A percentile compares a stretch with the other conserved stretches of the same genome.
Evolutionary conservation across 1,284 basidiomycete species (phyloP).

Genomic region (Puccinia horiana): DNA sequence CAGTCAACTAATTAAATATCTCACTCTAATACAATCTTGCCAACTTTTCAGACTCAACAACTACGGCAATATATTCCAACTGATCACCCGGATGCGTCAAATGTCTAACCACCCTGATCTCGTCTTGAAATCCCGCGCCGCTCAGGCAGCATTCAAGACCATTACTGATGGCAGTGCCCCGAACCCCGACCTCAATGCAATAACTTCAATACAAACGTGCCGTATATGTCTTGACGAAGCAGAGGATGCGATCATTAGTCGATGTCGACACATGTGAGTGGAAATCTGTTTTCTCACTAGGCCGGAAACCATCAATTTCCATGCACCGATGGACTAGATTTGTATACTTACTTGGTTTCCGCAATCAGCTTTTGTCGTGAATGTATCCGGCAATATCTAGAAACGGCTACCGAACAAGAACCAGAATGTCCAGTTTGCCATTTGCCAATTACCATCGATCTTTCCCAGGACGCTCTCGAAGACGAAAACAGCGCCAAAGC

Average conservation of each 20-base stretch:
- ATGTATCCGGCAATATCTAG: conserved; percentile 91
- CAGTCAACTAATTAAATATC: not conserved
- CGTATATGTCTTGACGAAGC: conserved; percentile 95
- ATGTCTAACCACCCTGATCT: conserved; percentile 72
- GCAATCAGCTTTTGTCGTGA: conserved; percentile 64
- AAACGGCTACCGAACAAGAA: conserved; percentile 71
- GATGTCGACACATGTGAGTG: conserved; percentile 79
- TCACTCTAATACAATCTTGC: not conserved
- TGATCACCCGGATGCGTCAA: conserved; percentile 52
- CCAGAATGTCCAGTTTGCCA: conserved; percentile 96
- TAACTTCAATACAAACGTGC: conserved; percentile 67
- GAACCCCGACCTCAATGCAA: conserved; percentile 59
- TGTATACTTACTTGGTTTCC: not conserved
- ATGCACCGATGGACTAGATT: not conserved
- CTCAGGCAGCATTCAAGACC: conserved; percentile 43
- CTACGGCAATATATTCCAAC: conserved; percentile 85
- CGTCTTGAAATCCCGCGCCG: conserved; percentile 80
- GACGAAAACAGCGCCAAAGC: conserved; percentile 61
- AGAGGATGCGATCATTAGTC: conserved; percentile 88
- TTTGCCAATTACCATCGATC: conserved; percentile 85
- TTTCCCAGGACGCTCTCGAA: conserved; percentile 89
- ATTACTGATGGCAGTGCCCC: not conserved
- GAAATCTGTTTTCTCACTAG: not conserved
- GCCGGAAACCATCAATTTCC: not conserved
- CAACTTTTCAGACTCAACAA: conserved; percentile 59